Percentiles rank a stretch among this genome's conserved stretches.
These are phyloP conservation scores for Sugiyamaella lignohabitans DNA, from an alignment of 805 yeast genomes.

Conservation along the genomic window DNA sequence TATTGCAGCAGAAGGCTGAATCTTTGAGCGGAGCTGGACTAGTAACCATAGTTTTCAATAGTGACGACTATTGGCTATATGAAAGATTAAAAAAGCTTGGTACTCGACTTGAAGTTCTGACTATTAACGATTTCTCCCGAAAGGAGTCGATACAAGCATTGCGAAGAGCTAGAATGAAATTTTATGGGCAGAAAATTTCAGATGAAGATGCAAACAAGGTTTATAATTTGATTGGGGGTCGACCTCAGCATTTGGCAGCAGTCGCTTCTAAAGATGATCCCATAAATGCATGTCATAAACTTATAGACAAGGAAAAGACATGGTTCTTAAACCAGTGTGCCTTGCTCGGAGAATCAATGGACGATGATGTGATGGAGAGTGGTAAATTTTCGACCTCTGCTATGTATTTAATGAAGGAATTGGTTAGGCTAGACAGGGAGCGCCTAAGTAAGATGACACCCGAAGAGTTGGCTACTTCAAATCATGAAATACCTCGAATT, in stretches of 20 bases:
- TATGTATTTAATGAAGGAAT: conserved; percentile 61
- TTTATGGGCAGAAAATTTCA: conserved; percentile 36
- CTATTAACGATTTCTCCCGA: conserved; percentile 54
- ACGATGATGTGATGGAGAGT: conserved; percentile 80
- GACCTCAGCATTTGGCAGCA: conserved; percentile 74
- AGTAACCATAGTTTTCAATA: conserved; percentile 63
- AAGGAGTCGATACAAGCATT: conserved; percentile 51
- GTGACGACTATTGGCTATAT: conserved; percentile 84
- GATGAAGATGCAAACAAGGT: conserved; percentile 44
- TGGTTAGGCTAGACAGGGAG: conserved; percentile 58
- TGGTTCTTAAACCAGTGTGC: conserved; percentile 86
- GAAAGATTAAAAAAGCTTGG: conserved; percentile 66
- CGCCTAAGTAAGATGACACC: conserved; percentile 20
- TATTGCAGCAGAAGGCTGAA: conserved; percentile 80
- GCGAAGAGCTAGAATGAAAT: conserved; percentile 40
- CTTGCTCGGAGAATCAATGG: conserved; percentile 69
- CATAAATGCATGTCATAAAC: conserved; percentile 54
- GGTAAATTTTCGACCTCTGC: conserved; percentile 74
- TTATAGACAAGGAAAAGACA: conserved; percentile 74
- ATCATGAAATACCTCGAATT: conserved; percentile 59
- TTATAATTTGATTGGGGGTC: conserved; percentile 70
- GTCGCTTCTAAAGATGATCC: conserved; percentile 36
- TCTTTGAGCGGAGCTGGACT: conserved; percentile 65
- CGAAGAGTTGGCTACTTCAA: conserved; percentile 25
- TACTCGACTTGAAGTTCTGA: conserved; percentile 66